Base-by-base conservation (phyloP, 2,329 filamentous ascomycete genomes). In the Dendryphion nanum region DNA sequence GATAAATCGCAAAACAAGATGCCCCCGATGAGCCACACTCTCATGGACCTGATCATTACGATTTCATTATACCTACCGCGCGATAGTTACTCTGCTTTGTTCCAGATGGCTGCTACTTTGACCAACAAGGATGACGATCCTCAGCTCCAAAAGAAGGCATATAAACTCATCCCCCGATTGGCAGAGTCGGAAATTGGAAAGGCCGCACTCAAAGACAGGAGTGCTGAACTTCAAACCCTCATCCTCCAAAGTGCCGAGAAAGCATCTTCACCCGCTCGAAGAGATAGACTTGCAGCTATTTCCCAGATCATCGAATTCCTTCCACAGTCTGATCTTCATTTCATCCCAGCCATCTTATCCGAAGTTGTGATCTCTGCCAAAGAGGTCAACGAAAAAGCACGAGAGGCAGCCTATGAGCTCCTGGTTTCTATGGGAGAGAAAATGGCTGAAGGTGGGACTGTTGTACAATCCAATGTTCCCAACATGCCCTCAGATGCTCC, bases 291-390 rank as follows among this genome's bases (percentile, higher is more conserved):
- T 23, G 78, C 86, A 4, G 90, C 93, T 4, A 84, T 97, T 33
- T 73, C 84, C 18, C 84, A 89, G 40, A 76, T 97, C 35, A 76
- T 97, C 15, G 83, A 87, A 7, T 85, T 85, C 55, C 75, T 96
- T 5, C 86, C 90, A 12, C 74, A 81, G 31, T 76, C 77, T 12
- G 86, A 89, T 29, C 80, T 98, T 19, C 88, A 96, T 65, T 97
- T 98, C 68, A 91, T 98, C 44, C 90, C 93, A 2, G 81, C 87
- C 1, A 82, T 96, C 32, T 77, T 98, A 5, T 89, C 89, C 3
- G 93, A 98, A 69, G 89, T 97, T 21, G 90, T 98, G 36, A 89
- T 98, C 46, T 87, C 88, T 45, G 94, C 89, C 69, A 98, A 98
- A 67, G 93, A 98, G 70, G 89, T 93, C 59, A 98, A 98, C 60